Evolutionary conservation across 176 grass and related monocot species (phyloP).

Genomic region (Themeda triandra): DNA sequence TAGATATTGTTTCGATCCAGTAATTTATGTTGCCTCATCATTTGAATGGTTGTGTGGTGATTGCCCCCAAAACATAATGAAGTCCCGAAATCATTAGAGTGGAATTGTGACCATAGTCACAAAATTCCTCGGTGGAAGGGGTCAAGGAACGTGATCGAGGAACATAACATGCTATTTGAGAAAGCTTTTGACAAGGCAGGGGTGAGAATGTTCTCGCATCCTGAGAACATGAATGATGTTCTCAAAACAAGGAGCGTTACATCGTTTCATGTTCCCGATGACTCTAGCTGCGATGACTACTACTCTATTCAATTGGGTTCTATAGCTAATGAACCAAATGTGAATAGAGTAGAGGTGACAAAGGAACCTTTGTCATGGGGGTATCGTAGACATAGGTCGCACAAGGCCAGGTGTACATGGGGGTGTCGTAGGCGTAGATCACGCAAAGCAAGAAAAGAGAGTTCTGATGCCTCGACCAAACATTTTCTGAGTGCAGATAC

Average conservation of each 20-base stretch:
- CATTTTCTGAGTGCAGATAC: background rate
- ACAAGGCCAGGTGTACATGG: background rate
- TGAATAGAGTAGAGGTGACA: background rate
- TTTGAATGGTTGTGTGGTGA: constrained; percentile 22
- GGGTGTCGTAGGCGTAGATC: background rate
- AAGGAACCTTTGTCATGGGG: background rate
- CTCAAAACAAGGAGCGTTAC: background rate
- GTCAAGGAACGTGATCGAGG: no score
- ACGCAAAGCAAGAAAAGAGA: background rate
- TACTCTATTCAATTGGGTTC: background rate
- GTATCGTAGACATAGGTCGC: background rate
- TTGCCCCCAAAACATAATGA: constrained; percentile 8
- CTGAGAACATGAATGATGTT: background rate
- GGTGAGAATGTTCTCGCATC: background rate
- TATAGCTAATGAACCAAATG: constrained; percentile 3
- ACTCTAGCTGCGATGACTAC: background rate
- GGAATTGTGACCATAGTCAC: background rate
- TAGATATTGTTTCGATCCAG: constrained; percentile 34
- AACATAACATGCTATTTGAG: no score
- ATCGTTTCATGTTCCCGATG: background rate
- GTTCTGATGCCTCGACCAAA: background rate
- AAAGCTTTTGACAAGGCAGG: background rate
- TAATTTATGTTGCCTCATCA: constrained; percentile 9
- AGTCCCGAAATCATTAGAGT: background rate
- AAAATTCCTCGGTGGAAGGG: no score